Conservation (phyloP, 768 basidiomycete genomes). For the Mycena amicta region DNA sequence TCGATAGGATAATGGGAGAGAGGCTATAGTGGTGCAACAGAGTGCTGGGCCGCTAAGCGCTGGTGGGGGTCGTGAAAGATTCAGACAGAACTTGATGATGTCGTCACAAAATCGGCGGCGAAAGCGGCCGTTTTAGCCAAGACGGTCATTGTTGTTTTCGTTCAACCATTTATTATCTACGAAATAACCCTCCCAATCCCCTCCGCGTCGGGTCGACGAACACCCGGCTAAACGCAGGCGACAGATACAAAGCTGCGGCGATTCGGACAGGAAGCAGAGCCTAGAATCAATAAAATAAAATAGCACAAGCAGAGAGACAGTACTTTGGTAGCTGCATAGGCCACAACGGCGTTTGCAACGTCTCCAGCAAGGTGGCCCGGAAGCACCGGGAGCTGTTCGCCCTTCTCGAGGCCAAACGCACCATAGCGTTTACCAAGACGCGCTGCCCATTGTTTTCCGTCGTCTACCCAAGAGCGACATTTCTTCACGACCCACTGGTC, state of each 20-base stretch:
- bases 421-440: slow-evolving; percentile 79
- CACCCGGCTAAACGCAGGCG: slow-evolving; percentile 70
- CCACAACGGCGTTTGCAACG: slow-evolving; percentile 80
- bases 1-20: background rate
- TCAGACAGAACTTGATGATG: background rate
- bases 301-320: slow-evolving; percentile 12
- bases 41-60: too few species aligned
- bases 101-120: background rate
- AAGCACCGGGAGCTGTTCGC: slow-evolving; percentile 28
- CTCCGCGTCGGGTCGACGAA: slow-evolving; percentile 65
- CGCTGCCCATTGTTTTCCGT: slow-evolving; percentile 73
- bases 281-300: slow-evolving; percentile 37
- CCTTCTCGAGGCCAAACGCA: slow-evolving; percentile 74
- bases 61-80: slow-evolving; percentile 4
- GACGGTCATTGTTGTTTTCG: background rate
- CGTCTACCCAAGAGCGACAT: slow-evolving; percentile 66
- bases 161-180: slow-evolving; percentile 10
- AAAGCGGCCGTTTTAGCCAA: background rate
- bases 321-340: slow-evolving; percentile 82
- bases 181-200: slow-evolving; percentile 34
- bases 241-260: slow-evolving; percentile 68
- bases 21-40: background rate
- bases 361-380: slow-evolving; percentile 64
- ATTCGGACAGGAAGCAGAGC: slow-evolving; percentile 75
- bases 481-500: slow-evolving; percentile 44